Conservation (phyloP, 306 rosid species). For the Abrus pulchellus region DNA sequence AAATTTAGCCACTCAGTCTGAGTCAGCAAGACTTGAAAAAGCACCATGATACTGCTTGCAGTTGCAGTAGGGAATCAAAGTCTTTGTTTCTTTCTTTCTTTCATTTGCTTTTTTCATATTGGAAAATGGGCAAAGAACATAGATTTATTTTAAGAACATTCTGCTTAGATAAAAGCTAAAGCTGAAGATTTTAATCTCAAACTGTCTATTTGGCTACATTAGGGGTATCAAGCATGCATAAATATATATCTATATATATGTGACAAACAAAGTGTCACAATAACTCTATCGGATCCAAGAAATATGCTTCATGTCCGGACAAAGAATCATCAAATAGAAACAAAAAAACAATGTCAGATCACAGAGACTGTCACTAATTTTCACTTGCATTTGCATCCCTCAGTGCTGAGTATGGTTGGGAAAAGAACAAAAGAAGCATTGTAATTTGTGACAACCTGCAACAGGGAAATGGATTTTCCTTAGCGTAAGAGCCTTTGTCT, state of each 20-base stretch:
- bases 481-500: too few species aligned
- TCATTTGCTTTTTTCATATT: constrained; percentile 39
- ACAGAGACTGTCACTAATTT: constrained; percentile 30
- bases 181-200: constrained; percentile 10
- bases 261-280: constrained; percentile 14
- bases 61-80: constrained; percentile 50
- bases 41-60: constrained; percentile 26
- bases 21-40: constrained; percentile 32
- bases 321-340: constrained; percentile 23
- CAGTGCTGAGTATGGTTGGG: neutral
- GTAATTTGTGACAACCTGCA: neutral
- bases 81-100: constrained; percentile 8
- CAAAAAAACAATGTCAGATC: constrained; percentile 25
- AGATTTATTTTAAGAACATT: constrained; percentile 42
- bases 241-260: neutral
- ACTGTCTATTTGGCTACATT: constrained; percentile 36
- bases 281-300: neutral
- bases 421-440: constrained; percentile 5
- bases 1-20: constrained; percentile 36
- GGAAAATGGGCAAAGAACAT: constrained; percentile 46
- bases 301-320: constrained; percentile 12
- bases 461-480: neutral
- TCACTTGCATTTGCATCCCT: neutral
- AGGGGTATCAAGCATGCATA: neutral
- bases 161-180: constrained; percentile 33